phyloP scores from a whole-genome alignment of 495 filamentous ascomycete species.

The Lineolata rhizophorae region DNA sequence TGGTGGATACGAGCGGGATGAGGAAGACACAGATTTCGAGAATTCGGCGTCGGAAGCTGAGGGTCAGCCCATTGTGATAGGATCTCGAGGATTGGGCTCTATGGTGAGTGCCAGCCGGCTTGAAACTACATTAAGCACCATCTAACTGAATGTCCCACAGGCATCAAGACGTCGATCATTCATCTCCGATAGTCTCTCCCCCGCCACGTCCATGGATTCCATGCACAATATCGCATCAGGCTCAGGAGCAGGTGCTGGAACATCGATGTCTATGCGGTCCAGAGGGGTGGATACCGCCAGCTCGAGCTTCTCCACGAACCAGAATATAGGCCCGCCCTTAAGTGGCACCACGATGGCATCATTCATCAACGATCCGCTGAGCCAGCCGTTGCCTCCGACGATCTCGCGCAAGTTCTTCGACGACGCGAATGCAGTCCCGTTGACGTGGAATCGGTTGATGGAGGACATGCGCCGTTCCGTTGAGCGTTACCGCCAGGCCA shows the following conservation, averaged over 20 bases:
- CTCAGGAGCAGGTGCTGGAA: constrained; percentile 12
- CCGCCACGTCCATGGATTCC: constrained; percentile 81
- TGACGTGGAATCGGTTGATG: constrained; percentile 75
- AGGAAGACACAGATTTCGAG: constrained; percentile 44
- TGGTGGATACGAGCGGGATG: constrained; percentile 41
- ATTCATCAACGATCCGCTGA: constrained; percentile 35
- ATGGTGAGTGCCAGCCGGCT: constrained; percentile 24
- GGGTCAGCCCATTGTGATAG: constrained; percentile 35
- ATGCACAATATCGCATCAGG: constrained; percentile 37
- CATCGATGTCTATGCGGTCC: constrained; percentile 26
- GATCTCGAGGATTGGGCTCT: constrained; percentile 29
- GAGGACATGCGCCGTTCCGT: constrained; percentile 79
- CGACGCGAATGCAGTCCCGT: constrained; percentile 45
- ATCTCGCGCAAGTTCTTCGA: constrained; percentile 68
- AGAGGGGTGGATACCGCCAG: too few species aligned
- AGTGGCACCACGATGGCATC: constrained; percentile 41
- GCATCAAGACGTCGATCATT: constrained; percentile 32
- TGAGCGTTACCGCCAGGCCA: constrained; percentile 67
- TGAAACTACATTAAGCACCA: constrained; percentile 2
- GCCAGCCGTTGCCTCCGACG: constrained; percentile 25
- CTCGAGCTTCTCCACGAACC: constrained; percentile 23
- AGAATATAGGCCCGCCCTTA: constrained; percentile 24
- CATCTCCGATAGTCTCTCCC: constrained; percentile 52
- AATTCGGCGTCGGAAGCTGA: constrained; percentile 83
- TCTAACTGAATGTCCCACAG: constrained; percentile 2